Conservation (phyloP, 164 flowering plant species). For the Piper betle region DNA sequence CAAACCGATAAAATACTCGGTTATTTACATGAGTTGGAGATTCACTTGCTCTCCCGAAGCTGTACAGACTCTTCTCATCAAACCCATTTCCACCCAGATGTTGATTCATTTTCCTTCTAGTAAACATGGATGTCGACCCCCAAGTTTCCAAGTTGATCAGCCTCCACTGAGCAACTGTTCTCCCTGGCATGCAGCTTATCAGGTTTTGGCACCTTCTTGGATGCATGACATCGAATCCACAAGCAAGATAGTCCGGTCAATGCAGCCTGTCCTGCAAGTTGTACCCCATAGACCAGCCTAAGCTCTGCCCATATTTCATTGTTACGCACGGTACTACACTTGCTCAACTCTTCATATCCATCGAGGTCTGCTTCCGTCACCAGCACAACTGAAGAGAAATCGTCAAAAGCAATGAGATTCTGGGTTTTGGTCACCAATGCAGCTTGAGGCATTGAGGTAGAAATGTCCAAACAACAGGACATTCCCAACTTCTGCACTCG, state of each 20-base stretch:
- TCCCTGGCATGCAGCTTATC: conserved; percentile 9
- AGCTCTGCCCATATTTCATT: conserved; percentile 43
- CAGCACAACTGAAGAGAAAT: conserved; percentile 47
- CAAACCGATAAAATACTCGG: too few relatives aligned
- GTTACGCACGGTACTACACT: conserved; percentile 18
- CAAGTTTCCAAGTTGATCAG: conserved; percentile 32
- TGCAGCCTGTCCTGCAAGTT: conserved; percentile 57
- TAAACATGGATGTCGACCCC: conserved; percentile 60
- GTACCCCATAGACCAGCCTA: conserved; percentile 43
- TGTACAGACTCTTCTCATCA: too few relatives aligned
- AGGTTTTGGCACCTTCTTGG: conserved; percentile 19
- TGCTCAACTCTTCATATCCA: conserved; percentile 38
- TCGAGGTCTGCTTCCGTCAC: conserved; percentile 66
- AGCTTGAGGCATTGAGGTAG: not conserved
- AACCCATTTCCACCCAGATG: too few relatives aligned
- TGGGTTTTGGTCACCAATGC: not conserved
- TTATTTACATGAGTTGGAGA: too few relatives aligned
- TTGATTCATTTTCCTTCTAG: conserved; percentile 7
- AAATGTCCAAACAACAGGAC: conserved; percentile 8
- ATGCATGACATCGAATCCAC: conserved; percentile 38
- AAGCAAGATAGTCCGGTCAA: conserved; percentile 53
- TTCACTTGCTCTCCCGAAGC: too few relatives aligned
- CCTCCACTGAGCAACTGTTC: conserved; percentile 27
- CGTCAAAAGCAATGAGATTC: conserved; percentile 24
- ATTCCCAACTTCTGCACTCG: conserved; percentile 18